Conservation (phyloP, 2,329 filamentous ascomycete species). For the Talaromyces sp. region DNA sequence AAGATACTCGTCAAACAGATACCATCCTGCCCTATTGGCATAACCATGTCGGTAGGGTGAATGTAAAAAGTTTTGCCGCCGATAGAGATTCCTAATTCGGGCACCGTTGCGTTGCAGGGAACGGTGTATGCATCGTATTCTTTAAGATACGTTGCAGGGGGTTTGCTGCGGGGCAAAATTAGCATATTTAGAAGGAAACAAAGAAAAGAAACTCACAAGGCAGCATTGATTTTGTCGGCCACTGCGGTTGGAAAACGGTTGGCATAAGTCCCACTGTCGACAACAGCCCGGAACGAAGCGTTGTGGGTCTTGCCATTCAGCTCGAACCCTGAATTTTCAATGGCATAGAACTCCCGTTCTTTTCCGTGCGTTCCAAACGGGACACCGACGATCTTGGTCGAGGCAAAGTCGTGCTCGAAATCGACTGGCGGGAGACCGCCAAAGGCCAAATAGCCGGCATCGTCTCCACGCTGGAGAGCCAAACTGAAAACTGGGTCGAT, state of each 20-base stretch:
- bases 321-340: neutral
- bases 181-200: neutral
- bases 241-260: conserved; percentile 4
- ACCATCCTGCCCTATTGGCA: neutral
- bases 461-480: conserved; percentile 1
- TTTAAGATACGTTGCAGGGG: neutral
- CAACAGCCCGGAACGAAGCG: neutral
- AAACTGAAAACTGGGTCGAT: neutral
- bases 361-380: neutral
- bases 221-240: conserved; percentile 4
- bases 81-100: neutral
- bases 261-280: neutral
- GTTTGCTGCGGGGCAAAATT: neutral
- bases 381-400: neutral
- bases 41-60: neutral
- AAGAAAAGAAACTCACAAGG: neutral
- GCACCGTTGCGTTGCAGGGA: neutral
- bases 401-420: neutral
- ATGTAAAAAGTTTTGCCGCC: neutral
- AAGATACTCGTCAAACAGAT: neutral
- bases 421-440: neutral
- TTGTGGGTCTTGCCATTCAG: conserved; percentile 1
- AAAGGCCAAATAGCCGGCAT: neutral
- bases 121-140: neutral
- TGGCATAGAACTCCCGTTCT: neutral